A percentile compares a stretch with the other conserved stretches of the same genome.
Conservation (phyloP, 208 protist species). For the Trypanosoma rangeli region DNA sequence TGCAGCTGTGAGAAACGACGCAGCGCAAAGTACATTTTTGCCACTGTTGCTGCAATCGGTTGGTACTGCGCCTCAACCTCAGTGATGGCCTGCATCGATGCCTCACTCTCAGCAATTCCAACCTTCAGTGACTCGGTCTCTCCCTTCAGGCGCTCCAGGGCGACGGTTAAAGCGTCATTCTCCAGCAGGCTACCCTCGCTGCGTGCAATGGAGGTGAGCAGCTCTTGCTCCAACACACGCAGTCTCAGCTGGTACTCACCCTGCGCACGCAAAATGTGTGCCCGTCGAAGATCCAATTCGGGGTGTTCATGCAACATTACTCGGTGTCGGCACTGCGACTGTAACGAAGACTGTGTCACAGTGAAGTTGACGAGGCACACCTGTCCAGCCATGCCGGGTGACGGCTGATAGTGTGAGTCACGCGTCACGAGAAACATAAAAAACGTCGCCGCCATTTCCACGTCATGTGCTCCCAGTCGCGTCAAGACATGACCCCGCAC, state of each 20-base stretch:
- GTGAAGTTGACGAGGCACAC: slow-evolving; percentile 99
- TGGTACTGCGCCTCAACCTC: slow-evolving; percentile 87
- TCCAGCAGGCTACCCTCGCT: slow-evolving; percentile 97
- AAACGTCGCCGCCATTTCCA: slow-evolving; percentile 98
- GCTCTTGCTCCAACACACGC: slow-evolving; percentile 94
- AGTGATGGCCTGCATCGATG: slow-evolving; percentile 89
- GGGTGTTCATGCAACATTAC: slow-evolving; percentile 94
- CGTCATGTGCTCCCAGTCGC: slow-evolving; percentile 95
- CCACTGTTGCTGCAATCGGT: slow-evolving; percentile 90
- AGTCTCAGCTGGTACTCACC: slow-evolving; percentile 95
- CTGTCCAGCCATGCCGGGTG: slow-evolving; percentile 94
- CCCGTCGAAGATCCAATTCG: slow-evolving; percentile 94
- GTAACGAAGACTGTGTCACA: slow-evolving; percentile 95
- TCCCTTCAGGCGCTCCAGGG: slow-evolving; percentile 94
- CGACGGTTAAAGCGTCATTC: slow-evolving; percentile 95
- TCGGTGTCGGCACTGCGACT: slow-evolving; percentile 94
- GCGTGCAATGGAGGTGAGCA: slow-evolving; percentile 94
- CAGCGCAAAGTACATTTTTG: slow-evolving; percentile 96
- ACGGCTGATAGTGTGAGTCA: slow-evolving; percentile 94
- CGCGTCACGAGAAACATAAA: slow-evolving; percentile 97
- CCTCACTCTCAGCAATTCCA: slow-evolving; percentile 92
- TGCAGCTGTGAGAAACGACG: slow-evolving; percentile 93
- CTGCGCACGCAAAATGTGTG: slow-evolving; percentile 93
- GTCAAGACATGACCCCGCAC: slow-evolving; percentile 95
- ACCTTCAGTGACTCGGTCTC: slow-evolving; percentile 88